Percentiles rank a stretch among this genome's conserved stretches.
phyloP scores from a whole-genome alignment of 768 basidiomycete genomes.

The Ephemerocybe angulata region DNA sequence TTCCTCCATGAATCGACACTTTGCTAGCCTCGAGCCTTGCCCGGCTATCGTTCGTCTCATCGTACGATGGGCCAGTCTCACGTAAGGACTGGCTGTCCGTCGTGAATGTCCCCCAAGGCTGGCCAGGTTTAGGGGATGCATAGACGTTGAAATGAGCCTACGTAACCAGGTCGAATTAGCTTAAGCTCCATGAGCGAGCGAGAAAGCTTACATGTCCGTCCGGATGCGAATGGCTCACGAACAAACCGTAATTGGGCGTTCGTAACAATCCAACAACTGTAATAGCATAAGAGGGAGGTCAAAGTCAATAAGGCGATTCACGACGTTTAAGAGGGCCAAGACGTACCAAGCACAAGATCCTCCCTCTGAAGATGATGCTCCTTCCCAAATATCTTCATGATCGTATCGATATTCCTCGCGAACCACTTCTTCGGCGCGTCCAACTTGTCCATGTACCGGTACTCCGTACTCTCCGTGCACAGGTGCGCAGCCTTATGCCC shows the following conservation, averaged over 20 bases:
- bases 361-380: constrained; percentile 51
- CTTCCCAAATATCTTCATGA: constrained; percentile 53
- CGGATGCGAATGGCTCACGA: constrained; percentile 69
- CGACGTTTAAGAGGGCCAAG: not conserved
- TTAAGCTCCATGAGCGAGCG: constrained; percentile 2
- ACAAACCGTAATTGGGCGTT: constrained; percentile 67
- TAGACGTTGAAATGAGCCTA: constrained; percentile 73
- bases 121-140: constrained; percentile 43
- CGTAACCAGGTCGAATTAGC: not conserved
- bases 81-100: constrained; percentile 45
- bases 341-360: constrained; percentile 52
- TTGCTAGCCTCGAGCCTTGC: constrained; percentile 16
- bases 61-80: constrained; percentile 46
- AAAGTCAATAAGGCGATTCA: not conserved
- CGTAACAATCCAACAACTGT: constrained; percentile 67
- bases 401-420: constrained; percentile 58
- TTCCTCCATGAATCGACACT: constrained; percentile 27
- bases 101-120: constrained; percentile 74
- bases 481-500: constrained; percentile 67
- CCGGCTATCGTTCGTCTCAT: constrained; percentile 30
- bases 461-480: constrained; percentile 66
- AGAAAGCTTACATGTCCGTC: constrained; percentile 31
- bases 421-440: constrained; percentile 73
- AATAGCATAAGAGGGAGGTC: not conserved
- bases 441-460: constrained; percentile 61